A percentile compares a stretch with the other conserved stretches of the same genome.
These are phyloP conservation scores for Russula earlei DNA, from an alignment of 768 basidiomycete species.

Conservation along the genomic window DNA sequence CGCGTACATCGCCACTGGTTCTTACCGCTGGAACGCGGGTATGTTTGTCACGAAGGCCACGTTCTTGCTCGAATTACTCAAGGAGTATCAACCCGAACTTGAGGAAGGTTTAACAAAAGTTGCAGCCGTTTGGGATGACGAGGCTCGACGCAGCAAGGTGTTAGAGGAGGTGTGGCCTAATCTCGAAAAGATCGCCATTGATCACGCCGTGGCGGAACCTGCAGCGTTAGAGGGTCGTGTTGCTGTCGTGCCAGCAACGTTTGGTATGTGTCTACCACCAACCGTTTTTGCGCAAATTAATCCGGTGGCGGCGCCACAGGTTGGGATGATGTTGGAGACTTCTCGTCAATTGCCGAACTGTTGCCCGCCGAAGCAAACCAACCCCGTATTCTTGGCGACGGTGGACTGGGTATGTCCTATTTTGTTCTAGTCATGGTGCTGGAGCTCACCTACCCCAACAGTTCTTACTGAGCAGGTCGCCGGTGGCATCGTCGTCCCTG, in stretches of 20 bases:
- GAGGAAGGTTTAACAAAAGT: slow-evolving; percentile 57
- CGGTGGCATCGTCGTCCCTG: slow-evolving; percentile 84
- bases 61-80: slow-evolving; percentile 58
- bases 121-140: slow-evolving; percentile 62
- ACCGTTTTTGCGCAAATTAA: background rate
- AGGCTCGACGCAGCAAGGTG: slow-evolving; percentile 40
- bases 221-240: slow-evolving; percentile 71
- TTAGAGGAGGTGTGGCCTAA: slow-evolving; percentile 64
- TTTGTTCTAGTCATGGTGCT: background rate
- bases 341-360: slow-evolving; percentile 78
- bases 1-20: slow-evolving; percentile 77
- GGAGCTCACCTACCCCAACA: slow-evolving; percentile 24
- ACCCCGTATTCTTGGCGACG: slow-evolving; percentile 77
- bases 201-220: slow-evolving; percentile 83
- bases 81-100: slow-evolving; percentile 67
- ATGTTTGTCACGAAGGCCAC: slow-evolving; percentile 88
- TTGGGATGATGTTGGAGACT: slow-evolving; percentile 91
- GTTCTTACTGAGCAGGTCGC: slow-evolving; percentile 85
- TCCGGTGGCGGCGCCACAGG: slow-evolving; percentile 34
- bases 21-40: slow-evolving; percentile 86
- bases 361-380: slow-evolving; percentile 79
- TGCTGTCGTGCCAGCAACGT: slow-evolving; percentile 83
- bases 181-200: slow-evolving; percentile 81
- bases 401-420: slow-evolving; percentile 45
- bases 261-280: slow-evolving; percentile 44